Conservation (phyloP, 805 yeast genomes). For the Candida sithepensis region DNA sequence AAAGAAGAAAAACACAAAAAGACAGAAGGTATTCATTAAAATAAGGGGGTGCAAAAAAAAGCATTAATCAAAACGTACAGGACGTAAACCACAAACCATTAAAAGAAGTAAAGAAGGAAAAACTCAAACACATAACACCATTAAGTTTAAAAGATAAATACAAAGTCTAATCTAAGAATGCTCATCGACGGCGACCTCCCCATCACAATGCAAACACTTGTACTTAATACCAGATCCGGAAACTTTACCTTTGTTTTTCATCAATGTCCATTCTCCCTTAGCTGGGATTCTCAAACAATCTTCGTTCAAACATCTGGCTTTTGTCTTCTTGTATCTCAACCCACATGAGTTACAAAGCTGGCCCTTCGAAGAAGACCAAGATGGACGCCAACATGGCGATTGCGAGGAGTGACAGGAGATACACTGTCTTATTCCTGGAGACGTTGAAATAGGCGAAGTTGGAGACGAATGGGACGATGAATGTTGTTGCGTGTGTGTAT, state of each 20-base stretch:
- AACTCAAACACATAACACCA: too few relatives aligned
- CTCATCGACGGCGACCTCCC: constrained; percentile 47
- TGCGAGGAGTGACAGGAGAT: constrained; percentile 87
- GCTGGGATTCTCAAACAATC: constrained; percentile 88
- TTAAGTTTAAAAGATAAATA: too few relatives aligned
- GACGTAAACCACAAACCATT: too few relatives aligned
- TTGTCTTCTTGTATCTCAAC: constrained; percentile 87
- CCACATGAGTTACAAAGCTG: constrained; percentile 97
- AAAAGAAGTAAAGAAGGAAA: neutral
- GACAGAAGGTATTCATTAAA: too few relatives aligned
- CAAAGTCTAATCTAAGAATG: too few relatives aligned
- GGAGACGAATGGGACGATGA: neutral
- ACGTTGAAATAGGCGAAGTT: constrained; percentile 10
- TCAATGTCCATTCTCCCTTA: constrained; percentile 89
- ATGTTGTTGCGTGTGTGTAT: neutral
- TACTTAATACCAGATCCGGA: constrained; percentile 28
- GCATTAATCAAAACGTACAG: too few relatives aligned
- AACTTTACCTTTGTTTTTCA: constrained; percentile 66
- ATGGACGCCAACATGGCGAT: constrained; percentile 98
- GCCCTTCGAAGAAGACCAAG: constrained; percentile 90
- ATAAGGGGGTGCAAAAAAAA: too few relatives aligned
- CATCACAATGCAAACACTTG: constrained; percentile 58
- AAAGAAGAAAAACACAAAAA: too few relatives aligned
- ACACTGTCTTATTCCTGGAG: constrained; percentile 51
- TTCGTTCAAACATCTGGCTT: constrained; percentile 78